Conservation (phyloP, 192 early-diverging fungal species). For the Linnemannia exigua region DNA sequence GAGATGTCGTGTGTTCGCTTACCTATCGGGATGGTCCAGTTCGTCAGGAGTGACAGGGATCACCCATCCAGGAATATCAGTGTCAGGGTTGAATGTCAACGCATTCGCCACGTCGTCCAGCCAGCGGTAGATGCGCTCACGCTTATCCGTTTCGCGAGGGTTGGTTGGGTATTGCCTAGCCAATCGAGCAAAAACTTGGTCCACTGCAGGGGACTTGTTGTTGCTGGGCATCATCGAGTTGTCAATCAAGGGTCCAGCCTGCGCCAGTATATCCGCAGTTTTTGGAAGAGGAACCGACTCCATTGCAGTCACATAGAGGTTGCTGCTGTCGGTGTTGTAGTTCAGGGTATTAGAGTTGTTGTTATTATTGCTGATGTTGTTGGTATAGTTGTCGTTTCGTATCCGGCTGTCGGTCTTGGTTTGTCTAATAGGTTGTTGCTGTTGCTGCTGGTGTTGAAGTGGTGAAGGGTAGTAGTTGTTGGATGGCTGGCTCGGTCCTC, state of each 20-base stretch:
- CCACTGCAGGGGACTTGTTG: conserved; percentile 1
- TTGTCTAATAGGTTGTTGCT: neutral
- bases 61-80: conserved; percentile 36
- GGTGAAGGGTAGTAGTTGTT: neutral
- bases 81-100: conserved; percentile 36
- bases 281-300: neutral
- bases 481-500: conserved; percentile 1
- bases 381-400: conserved; percentile 1
- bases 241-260: conserved; percentile 31
- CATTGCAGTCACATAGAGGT: neutral
- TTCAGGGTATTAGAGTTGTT: neutral
- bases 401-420: conserved; percentile 4
- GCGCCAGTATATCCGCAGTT: conserved; percentile 8
- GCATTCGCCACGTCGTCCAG: conserved; percentile 25
- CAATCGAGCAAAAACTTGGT: conserved; percentile 44
- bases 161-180: conserved; percentile 37
- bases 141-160: conserved; percentile 36
- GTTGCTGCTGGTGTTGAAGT: conserved; percentile 21
- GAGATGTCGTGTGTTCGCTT: neutral
- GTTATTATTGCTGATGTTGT: neutral
- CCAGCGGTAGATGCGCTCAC: conserved; percentile 40
- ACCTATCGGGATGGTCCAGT: conserved; percentile 32
- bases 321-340: conserved; percentile 2
- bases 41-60: conserved; percentile 47
- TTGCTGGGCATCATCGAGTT: neutral